A percentile compares a stretch with the other conserved stretches of the same genome.
These are phyloP conservation scores for Cydonia oblonga DNA, from an alignment of 331 rosid genomes.

Conservation along the genomic window DNA sequence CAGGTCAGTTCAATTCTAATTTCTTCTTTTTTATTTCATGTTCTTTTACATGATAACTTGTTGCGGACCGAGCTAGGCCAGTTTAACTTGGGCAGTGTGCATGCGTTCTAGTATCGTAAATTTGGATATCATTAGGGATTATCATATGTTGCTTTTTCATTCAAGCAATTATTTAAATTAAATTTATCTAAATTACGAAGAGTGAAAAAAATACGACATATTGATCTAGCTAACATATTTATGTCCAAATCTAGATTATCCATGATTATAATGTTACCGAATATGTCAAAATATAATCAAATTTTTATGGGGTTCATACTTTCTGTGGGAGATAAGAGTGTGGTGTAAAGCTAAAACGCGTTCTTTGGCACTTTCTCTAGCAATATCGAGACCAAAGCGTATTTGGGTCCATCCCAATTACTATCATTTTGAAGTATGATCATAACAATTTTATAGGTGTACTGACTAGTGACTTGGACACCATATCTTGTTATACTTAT, in stretches of 20 bases:
- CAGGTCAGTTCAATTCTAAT: conserved; percentile 29
- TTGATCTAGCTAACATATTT: background rate
- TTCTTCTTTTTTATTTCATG: background rate
- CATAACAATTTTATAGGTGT: background rate
- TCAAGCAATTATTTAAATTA: background rate
- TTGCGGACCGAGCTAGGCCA: background rate
- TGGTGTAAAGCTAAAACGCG: background rate
- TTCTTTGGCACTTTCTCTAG: background rate
- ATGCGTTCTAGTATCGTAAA: background rate
- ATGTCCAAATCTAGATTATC: background rate
- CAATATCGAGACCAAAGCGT: background rate
- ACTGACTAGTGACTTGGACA: background rate
- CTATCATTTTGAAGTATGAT: background rate
- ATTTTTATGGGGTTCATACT: background rate
- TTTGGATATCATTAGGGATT: too few relatives aligned
- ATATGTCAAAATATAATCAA: background rate
- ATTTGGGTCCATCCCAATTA: background rate
- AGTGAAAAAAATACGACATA: background rate
- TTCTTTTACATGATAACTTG: background rate
- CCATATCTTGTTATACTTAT: background rate
- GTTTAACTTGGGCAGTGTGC: background rate
- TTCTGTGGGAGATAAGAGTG: background rate
- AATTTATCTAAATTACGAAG: background rate
- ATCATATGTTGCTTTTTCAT: too few relatives aligned
- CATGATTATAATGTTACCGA: background rate